Evolutionary conservation across 225 moss, liverwort and hornwort genomes (phyloP), one percentile per base, ranked within the genome.

Genomic region (Lunularia cruciata): DNA sequence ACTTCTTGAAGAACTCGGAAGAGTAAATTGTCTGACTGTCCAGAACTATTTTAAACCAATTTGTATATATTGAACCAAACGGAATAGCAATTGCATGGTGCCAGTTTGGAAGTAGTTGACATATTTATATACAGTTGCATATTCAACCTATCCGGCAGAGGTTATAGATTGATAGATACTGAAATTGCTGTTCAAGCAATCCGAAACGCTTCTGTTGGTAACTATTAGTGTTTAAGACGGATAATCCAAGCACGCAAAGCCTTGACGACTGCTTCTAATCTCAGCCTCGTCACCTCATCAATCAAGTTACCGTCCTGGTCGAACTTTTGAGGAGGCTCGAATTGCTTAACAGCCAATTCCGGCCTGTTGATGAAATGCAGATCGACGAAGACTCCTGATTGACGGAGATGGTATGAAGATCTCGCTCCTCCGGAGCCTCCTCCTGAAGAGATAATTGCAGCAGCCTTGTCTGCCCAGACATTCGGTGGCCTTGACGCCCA

Each of bases 361-460:
- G 77, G 77, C 47, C 72, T 77, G 77, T 77, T 77, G 25, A 77
- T 72, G 56, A 77, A 77, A 59, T 77, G 72, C 19, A 77, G 43
- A 18, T 77, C 77, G 6, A 77, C 30, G 31, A 34, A 77, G 14
- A 71, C 65, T 25, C 72, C 77, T 15, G 72, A 42, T 33, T 72
- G 72, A 7, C 77, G 77, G 35, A 77, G 72, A 72, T 77, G 77
- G 32, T 71, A 64, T 3, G 51, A 19, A 11, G 77, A 49, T 25
- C 72, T 42, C 19, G 63, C 72, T 36, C 72, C 77, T 40, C 77
- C 77, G 11, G 38, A 39, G 58, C 72, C 72, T 45, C 77, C 77
- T 22, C 77, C 77, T 10, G 77, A 35, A 14, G 64, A 65, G 6
- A 77, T 27, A 19, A 77, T 55, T 1, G 77, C 77, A 1, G 72